A percentile compares a stretch with the other conserved stretches of the same genome.
phyloP scores from a whole-genome alignment of 202 grass and related monocot genomes.

The Schoenoplectus triqueter region DNA sequence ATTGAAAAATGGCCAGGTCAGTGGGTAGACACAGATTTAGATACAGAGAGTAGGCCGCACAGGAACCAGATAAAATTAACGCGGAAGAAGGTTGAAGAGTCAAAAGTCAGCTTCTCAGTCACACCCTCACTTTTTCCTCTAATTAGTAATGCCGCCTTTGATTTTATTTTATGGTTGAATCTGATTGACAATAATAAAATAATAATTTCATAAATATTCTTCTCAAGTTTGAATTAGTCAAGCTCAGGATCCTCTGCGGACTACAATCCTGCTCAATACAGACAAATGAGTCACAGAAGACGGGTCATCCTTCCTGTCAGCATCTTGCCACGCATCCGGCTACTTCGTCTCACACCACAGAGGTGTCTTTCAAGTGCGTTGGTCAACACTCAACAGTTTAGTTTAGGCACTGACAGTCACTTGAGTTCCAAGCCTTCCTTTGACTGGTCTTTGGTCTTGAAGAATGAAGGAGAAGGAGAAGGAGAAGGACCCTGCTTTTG shows the following conservation, averaged over 20 bases:
- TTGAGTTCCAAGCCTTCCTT: neutral
- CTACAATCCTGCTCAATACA: neutral
- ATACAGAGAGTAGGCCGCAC: neutral
- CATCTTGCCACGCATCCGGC: neutral
- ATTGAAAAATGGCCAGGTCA: too few species aligned
- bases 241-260: neutral
- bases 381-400: neutral
- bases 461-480: too few species aligned
- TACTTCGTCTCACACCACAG: neutral
- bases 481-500: neutral
- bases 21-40: neutral
- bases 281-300: neutral
- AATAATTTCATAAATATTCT: neutral
- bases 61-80: neutral
- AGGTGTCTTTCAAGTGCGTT: neutral
- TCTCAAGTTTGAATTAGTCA: conserved; percentile 24
- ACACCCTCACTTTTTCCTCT: neutral
- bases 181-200: neutral
- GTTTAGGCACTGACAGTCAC: conserved; percentile 5
- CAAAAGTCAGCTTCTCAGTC: conserved; percentile 36
- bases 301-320: neutral
- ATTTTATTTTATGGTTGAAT: neutral
- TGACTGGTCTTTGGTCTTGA: conserved; percentile 15
- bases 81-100: conserved; percentile 32
- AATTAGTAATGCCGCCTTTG: neutral